Conservation (phyloP, 1,284 basidiomycete species). For the Cutaneotrichosporon daszewskae region DNA sequence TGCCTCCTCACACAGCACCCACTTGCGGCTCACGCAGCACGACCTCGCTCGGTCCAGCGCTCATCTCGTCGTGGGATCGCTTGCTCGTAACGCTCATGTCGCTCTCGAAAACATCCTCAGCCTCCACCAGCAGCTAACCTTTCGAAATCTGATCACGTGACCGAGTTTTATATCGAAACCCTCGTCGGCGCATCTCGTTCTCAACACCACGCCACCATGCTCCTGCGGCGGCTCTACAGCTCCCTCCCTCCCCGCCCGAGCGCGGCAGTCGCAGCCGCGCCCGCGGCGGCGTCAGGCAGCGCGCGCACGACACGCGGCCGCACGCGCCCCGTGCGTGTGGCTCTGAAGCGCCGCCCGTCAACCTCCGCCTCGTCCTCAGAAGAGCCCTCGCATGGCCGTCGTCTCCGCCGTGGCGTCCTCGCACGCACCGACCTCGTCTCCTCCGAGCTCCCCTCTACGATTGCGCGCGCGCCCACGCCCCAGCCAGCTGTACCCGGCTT, state of each 20-base stretch:
- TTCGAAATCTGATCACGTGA: constrained; percentile 5
- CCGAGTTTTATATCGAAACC: constrained; percentile 1
- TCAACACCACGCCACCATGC: constrained; percentile 17
- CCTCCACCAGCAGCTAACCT: no score
- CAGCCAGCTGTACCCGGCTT: constrained; percentile 4
- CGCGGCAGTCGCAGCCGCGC: constrained; percentile 1
- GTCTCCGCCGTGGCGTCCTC: constrained; percentile 11
- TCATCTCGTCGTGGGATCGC: constrained; percentile 27
- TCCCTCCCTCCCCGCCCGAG: constrained; percentile 25
- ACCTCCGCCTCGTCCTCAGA: constrained; percentile 1
- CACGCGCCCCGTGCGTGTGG: constrained; percentile 12
- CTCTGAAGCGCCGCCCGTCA: constrained; percentile 5
- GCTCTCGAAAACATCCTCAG: not conserved
- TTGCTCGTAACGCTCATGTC: constrained; percentile 34
- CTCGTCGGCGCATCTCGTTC: not conserved
- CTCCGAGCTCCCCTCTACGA: constrained; percentile 6
- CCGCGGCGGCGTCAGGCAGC: not conserved
- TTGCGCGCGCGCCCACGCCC: not conserved
- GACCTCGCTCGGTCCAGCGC: constrained; percentile 11
- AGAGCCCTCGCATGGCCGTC: constrained; percentile 12
- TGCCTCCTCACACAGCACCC: not conserved
- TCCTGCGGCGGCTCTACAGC: constrained; percentile 34
- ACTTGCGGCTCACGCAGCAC: constrained; percentile 36
- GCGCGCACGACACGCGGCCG: constrained; percentile 15
- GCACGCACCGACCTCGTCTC: constrained; percentile 12